phyloP scores from a whole-genome alignment of 1,139 yeast genomes.

The Pneumocystis wakefieldiae region DNA sequence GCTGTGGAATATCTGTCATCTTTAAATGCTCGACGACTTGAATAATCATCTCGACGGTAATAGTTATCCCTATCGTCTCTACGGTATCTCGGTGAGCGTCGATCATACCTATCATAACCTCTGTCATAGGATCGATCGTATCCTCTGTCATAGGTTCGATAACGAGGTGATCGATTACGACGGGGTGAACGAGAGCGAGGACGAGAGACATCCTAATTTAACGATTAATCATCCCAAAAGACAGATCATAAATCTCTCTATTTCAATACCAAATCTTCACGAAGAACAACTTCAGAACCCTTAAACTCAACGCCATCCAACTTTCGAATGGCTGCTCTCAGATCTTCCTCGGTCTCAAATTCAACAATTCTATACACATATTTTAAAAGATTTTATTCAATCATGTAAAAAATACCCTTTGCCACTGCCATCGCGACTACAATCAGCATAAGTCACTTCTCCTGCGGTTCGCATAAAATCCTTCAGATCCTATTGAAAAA shows the following conservation, averaged over 20 bases:
- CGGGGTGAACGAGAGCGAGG: conserved; percentile 15
- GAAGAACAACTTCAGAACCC: conserved; percentile 16
- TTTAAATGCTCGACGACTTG: conserved; percentile 10
- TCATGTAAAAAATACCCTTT: conserved; percentile 16
- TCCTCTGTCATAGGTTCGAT: conserved; percentile 7
- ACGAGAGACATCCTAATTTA: conserved; percentile 12
- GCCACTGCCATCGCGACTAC: conserved; percentile 17
- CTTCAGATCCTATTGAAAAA: conserved; percentile 16
- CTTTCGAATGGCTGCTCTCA: conserved; percentile 17
- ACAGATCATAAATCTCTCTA: conserved; percentile 2
- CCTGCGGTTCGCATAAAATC: conserved; percentile 18
- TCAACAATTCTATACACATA: conserved; percentile 17
- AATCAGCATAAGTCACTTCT: conserved; percentile 17
- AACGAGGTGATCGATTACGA: conserved; percentile 12
- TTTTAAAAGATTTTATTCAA: not conserved
- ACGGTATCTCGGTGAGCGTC: conserved; percentile 12
- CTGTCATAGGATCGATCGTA: conserved; percentile 8
- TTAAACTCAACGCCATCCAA: conserved; percentile 17
- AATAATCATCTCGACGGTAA: conserved; percentile 11
- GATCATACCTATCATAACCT: conserved; percentile 9
- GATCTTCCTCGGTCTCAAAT: conserved; percentile 18
- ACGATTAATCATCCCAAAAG: not conserved
- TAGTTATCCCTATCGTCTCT: conserved; percentile 5
- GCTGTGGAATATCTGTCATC: not conserved
- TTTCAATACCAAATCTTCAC: conserved; percentile 17